A percentile compares a stretch with the other conserved stretches of the same genome.
Conservation (phyloP, 108 stramenopile genomes). For the Cyclostephanos tholiformis region DNA sequence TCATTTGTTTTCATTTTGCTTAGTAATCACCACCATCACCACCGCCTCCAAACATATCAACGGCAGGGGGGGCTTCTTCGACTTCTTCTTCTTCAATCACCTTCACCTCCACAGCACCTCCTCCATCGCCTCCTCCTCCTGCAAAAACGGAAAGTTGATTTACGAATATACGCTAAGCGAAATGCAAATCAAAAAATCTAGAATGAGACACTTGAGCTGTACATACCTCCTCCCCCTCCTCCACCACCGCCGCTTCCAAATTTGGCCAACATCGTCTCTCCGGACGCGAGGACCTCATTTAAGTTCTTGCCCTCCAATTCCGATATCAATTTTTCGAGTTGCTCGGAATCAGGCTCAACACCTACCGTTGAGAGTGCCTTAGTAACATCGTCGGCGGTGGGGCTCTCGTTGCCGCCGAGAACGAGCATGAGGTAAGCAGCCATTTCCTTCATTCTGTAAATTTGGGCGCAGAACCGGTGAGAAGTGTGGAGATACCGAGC, state of each 20-base stretch:
- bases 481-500: not conserved
- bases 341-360: conserved; percentile 83
- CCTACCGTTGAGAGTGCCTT: conserved; percentile 88
- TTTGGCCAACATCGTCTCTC: conserved; percentile 86
- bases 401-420: conserved; percentile 93
- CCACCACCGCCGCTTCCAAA: conserved; percentile 95
- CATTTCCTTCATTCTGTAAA: conserved; percentile 91
- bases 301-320: conserved; percentile 97
- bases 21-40: conserved; percentile 81
- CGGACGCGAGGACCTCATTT: conserved; percentile 79
- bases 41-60: conserved; percentile 73
- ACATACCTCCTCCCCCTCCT: conserved; percentile 64
- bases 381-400: conserved; percentile 93
- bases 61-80: conserved; percentile 67
- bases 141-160: too few species aligned
- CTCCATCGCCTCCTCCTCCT: conserved; percentile 67
- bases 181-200: not conserved
- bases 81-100: conserved; percentile 74
- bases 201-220: conserved; percentile 3
- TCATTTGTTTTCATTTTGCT: conserved; percentile 4
- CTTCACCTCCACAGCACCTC: conserved; percentile 52
- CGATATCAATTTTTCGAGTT: conserved; percentile 65
- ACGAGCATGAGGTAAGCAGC: conserved; percentile 94
- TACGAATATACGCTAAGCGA: not conserved
- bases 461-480: not conserved